Percentiles rank a stretch among this genome's conserved stretches.
phyloP scores from a whole-genome alignment of 1,284 basidiomycete genomes.

The Gastroboletus turbinatus region DNA sequence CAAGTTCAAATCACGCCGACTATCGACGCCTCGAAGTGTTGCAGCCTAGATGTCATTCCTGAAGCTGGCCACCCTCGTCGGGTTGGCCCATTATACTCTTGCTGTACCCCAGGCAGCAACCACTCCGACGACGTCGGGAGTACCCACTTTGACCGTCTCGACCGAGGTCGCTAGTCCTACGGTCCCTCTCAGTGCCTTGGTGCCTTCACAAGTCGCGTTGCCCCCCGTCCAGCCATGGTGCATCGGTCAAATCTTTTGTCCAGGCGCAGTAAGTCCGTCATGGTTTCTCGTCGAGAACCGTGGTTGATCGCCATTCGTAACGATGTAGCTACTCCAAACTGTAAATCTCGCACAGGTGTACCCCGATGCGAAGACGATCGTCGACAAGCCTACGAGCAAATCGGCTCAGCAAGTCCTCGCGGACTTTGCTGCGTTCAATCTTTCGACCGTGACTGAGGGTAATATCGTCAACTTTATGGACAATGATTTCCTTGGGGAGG shows the following conservation, averaged over 20 bases:
- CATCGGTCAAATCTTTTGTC: constrained; percentile 80
- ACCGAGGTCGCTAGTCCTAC: constrained; percentile 69
- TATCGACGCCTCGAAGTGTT: background rate
- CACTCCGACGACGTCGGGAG: constrained; percentile 14
- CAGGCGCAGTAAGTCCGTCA: constrained; percentile 61
- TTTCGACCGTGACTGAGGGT: constrained; percentile 50
- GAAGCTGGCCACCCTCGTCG: constrained; percentile 14
- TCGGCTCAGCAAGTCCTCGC: constrained; percentile 63
- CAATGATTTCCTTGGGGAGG: constrained; percentile 81
- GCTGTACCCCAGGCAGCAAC: constrained; percentile 15
- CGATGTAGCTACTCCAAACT: constrained; percentile 72
- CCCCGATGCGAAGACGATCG: constrained; percentile 85
- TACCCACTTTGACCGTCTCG: constrained; percentile 44
- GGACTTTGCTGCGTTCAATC: constrained; percentile 63
- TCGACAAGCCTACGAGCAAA: constrained; percentile 85
- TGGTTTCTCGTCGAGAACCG: background rate
- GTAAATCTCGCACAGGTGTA: constrained; percentile 80
- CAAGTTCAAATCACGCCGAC: background rate
- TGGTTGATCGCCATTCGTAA: background rate
- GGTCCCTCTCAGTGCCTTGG: constrained; percentile 46
- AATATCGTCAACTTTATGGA: constrained; percentile 72
- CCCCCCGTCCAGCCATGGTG: constrained; percentile 80
- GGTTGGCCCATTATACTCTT: constrained; percentile 12
- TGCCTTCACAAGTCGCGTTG: constrained; percentile 69
- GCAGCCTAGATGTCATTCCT: constrained; percentile 7